Evolutionary conservation across 352 stramenopile species (phyloP), one percentile per base, ranked within the genome.

Genomic region (Pythium dissimile): DNA sequence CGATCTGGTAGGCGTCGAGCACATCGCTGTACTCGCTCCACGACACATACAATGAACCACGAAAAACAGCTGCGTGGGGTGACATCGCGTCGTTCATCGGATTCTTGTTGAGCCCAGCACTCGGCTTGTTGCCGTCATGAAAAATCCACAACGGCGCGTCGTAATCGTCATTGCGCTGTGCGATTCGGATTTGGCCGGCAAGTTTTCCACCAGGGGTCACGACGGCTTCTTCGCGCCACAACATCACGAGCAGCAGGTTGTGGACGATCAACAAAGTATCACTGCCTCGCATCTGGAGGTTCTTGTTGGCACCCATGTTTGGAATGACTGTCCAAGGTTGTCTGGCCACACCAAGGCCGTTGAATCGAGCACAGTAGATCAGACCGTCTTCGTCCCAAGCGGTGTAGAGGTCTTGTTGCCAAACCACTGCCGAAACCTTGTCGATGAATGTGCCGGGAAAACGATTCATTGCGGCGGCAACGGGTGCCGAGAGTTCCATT

Each of bases 311-410:
- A 0, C 74, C 82, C 70, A 86, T 85, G 42, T 83, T 83, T 1
- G 78, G 78, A 5, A 89, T 73, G 37, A 87, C 56, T 15, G 62
- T 86, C 82, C 82, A 92, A 7, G 73, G 49, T 10, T 45, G 47
- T 1, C 44, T 35, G 3, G 21, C 21, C 0, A 66, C 72, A 0
- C 26, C 32, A 20, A 90, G 31, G 1, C 77, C 80, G 39, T 84
- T 72, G 57, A 77, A 89, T 8, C 60, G 39, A 3, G 82, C 77
- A 15, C 78, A 85, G 26, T 79, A 77, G 8, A 92, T 55, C 26
- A 83, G 47, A 0, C 77, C 78, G n/a, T 59, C 63, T 66, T 92
- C 82, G 35, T 87, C 76, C 82, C 82, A 92, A 23, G 76, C 77
- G n/a, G 72, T 76, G 41, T 84, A 90, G 4, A 92, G 35, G 1